Evolutionary conservation across 2,329 filamentous ascomycete species (phyloP), one percentile per base, ranked within the genome.

Genomic region (Fusarium abutilonis): DNA sequence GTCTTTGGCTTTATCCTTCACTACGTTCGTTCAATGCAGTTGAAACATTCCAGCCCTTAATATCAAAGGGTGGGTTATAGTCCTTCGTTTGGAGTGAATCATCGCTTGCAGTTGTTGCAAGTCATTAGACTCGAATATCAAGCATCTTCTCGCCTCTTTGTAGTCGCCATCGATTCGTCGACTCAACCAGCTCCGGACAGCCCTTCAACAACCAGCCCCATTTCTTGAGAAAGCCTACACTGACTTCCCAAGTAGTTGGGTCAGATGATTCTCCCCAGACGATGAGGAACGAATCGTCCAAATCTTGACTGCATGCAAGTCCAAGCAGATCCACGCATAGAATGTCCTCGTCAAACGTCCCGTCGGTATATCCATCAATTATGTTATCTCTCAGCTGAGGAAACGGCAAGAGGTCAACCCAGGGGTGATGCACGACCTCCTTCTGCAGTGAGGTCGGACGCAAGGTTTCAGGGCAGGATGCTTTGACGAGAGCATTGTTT

Each of bases 261-360:
- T 83, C 75, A 72, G 76, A 79, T 0, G 81, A 73, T 6, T 81
- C 77, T 0, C 80, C 79, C 82, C 82, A 84, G 2, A 83, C 78
- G 11, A 83, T 71, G 2, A 84, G 41, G 2, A 58, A 64, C 1
- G 66, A 54, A 5, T 65, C 49, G 2, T 69, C 58, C 14, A 50
- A 17, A 0, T 52, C 26, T 9, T 32, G 17, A 1, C 42, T 55
- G 6, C 52, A 49, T 10, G 31, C 45, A 0, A 67, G 23, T 8
- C 56, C 54, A 2, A 68, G 17, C 1, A 70, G 41, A 3, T 69
- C 68, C 2, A 55, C n/a, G 19, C 69, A 71, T 13, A 71, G 9
- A 21, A 60, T 52, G 15, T 70, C 66, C 19, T 70, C 69, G 6
- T 71, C 67, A 4, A 69, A 43, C 0, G 17, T 11, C 8, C 52